Base-by-base conservation (phyloP, 1,139 yeast species). In the Eremothecium gossypii region DNA sequence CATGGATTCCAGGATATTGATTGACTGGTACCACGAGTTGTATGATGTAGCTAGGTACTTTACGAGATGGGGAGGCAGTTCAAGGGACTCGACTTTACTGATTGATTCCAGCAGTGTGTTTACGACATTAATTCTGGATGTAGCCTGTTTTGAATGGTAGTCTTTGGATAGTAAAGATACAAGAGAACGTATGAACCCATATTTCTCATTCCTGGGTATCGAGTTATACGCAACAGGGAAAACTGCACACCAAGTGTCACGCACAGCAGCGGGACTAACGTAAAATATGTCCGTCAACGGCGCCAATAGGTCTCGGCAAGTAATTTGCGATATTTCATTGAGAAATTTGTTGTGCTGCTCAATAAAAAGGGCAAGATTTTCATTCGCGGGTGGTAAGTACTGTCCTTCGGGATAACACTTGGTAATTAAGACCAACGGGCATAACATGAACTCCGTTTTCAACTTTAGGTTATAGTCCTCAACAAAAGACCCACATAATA, bases 51-150 rank as follows among this genome's bases (percentile, higher is more conserved):
- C 96, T 36, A 91, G 68, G 53, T 89, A 87, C 59, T 89, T 94
- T 39, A 89, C 79, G 30, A 95, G 73, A 62, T 91, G 96, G 4
- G 99, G 97, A 4, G 99, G 98, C n/a, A 86, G 63, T 52, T 82
- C 89, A 8, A 87, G 66, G 23, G 75, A 81, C 12, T 79, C 77
- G 49, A 93, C 80, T 45, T 73, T 68, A 2, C 89, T 79, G 28
- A 85, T 74, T 35, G 95, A 96, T 51, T 82, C 94, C 39, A 93
- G 66, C 47, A 93, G 65, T 1, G 94, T 80, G 50, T 83, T 87
- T 8, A 93, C 76, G 2, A 87, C 95, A 58, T 93, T 93, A 1
- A 95, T 94, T 44, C 93, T 75, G 47, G 78, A 73, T 48, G 86
- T 94, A 38, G 83, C 78, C 65, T 93, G 98, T 43, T 96, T 76